These are phyloP conservation scores for Oleoguttula mirabilis DNA, from an alignment of 495 filamentous ascomycete genomes.

Conservation along the genomic window DNA sequence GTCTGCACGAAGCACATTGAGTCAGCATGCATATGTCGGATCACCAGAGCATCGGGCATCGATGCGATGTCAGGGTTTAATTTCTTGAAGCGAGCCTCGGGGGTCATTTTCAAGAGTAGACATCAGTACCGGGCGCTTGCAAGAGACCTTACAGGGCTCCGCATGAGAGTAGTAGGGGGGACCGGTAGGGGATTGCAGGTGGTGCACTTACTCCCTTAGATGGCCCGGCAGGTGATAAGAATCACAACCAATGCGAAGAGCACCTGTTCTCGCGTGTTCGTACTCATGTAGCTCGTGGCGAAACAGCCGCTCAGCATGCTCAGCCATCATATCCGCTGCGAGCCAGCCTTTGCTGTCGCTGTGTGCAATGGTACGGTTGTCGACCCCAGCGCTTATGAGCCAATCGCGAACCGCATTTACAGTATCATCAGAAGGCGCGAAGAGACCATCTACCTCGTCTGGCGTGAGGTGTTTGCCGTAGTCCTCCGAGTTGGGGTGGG, in stretches of 20 bases:
- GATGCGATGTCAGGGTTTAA: too few species aligned
- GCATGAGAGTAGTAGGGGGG: background rate
- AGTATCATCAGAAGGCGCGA: conserved; percentile 5
- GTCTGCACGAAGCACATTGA: conserved; percentile 9
- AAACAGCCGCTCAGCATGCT: conserved; percentile 16
- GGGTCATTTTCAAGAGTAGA: background rate
- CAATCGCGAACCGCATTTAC: conserved; percentile 12
- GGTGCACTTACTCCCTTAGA: conserved; percentile 22
- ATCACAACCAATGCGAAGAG: conserved; percentile 11
- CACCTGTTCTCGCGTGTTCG: conserved; percentile 7
- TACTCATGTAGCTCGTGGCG: conserved; percentile 12
- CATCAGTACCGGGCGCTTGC: too few species aligned
- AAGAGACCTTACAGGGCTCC: too few species aligned
- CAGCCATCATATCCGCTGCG: conserved; percentile 8
- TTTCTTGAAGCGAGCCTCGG: background rate
- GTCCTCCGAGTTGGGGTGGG: conserved; percentile 17
- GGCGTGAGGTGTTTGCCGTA: conserved; percentile 22
- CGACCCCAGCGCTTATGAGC: conserved; percentile 10
- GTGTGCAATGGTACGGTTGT: conserved; percentile 4
- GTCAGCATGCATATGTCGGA: too few species aligned
- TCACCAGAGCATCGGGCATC: too few species aligned
- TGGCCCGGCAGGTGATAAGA: conserved; percentile 19
- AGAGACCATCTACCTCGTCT: conserved; percentile 17
- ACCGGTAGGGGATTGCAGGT: background rate
- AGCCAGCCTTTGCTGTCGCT: conserved; percentile 16